Evolutionary conservation across 148 eudicot species (phyloP), one percentile per base, ranked within the genome.

Genomic region (Rhododendron williamsianum): DNA sequence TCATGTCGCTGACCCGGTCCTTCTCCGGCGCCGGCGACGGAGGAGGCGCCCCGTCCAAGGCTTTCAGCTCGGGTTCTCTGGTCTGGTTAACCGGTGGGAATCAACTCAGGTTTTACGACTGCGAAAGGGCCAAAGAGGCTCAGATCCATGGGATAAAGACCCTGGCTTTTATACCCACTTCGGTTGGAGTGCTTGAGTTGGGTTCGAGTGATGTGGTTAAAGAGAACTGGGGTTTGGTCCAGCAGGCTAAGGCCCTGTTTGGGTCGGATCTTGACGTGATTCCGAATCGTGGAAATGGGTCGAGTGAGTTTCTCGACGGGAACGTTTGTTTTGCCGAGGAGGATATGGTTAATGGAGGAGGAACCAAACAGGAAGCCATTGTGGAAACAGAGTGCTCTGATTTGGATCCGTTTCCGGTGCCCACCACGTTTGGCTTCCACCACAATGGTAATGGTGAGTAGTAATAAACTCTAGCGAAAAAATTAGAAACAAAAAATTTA

Each of bases 51-150:
- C 87, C 91, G 1, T 94, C 94, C 1, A 91, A 90, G 88, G 92
- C 95, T 33, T 92, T 92, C 21, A 83, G 74, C 51, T 87, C 94
- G 0, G 90, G 91, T 1, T 49, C 93, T 2, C 63, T 89, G 65
- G 84, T 93, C 2, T 96, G 99, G 99, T 46, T 96, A 3, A 82
- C 84, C 3, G 99, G 99, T 18, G 78, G 74, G 12, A 84, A 87
- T 3, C 90, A 87, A 2, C 94, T 96, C 4, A 49, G 83, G 36
- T 81, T 76, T 4, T 90, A 87, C 41, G 89, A 91, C 80, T 96
- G 99, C n/a, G 92, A 90, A 9, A 92, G 99, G 43, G 95, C 92
- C 23, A 89, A 89, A 80, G 97, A 95, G 78, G 98, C 98, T 80
- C 91, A 90, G 52, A 80, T 84, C 76, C 94, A 93, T 49, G 99